Evolutionary conservation across 257 asterid species (phyloP), one percentile per base, ranked within the genome.

Genomic region (Mentha longifolia): DNA sequence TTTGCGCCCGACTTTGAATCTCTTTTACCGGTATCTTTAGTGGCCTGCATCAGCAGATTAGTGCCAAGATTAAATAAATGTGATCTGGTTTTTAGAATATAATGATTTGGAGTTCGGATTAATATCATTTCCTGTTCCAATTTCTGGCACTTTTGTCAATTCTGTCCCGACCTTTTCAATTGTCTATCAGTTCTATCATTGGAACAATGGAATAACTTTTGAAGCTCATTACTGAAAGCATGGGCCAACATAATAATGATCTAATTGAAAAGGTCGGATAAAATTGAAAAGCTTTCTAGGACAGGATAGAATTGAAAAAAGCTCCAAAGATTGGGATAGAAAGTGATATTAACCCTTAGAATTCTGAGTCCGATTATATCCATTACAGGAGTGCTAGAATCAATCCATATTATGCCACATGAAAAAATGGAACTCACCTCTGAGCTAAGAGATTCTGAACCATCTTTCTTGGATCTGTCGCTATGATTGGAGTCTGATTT

Each of bases 21-120:
- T 63, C 65, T 30, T 14, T 14, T 37, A 54, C 50, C 47, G 4
- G 9, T 22, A 54, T 70, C 77, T 57, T 76, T 58, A 37, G 69
- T 5, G 14, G 42, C 86, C 87, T 86, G 87, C 81, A 78, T 41
- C 30, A 76, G 61, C 33, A 72, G 45, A 50, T 52, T 46, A n/a
- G 65, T 15, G 20, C 39, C 49, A 47, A 57, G 49, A 37, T 47
- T 66, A 41, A 31, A 46, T 72, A 9, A 4, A 6, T 47, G 19
- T 14, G 12, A 50, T 50, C 30, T n/a, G 55, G 42, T 45, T 56
- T 19, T 68, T 37, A 54, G 66, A 35, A 73, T 25, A 22, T 52
- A 54, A 49, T 25, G 41, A 11, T 33, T 31, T 33, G 3, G 47
- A 42, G 1, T 39, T 39, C 43, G 43, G 7, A 39, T 6, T 9